A percentile compares a stretch with the other conserved stretches of the same genome.
These are phyloP conservation scores for Ampelocalamus luodianensis DNA, from an alignment of 176 grass and related monocot genomes.

Conservation along the genomic window DNA sequence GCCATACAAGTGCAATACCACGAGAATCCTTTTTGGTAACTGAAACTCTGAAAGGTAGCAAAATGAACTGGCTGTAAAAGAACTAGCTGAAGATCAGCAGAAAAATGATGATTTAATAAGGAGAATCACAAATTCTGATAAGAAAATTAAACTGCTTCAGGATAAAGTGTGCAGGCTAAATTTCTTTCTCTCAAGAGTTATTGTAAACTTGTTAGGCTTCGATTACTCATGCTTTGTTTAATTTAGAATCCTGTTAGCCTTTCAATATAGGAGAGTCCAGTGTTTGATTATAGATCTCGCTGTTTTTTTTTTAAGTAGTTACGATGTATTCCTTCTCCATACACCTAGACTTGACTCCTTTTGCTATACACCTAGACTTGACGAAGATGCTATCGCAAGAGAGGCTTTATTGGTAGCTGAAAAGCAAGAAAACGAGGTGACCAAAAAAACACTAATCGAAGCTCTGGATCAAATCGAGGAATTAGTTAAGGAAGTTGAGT, in stretches of 20 bases:
- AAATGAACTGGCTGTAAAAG: conserved; percentile 46
- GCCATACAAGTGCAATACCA: conserved; percentile 41
- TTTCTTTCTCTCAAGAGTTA: conserved; percentile 4
- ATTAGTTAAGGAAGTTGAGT: conserved; percentile 85
- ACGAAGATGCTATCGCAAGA: conserved; percentile 53
- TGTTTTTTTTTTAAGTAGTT: conserved; percentile 24
- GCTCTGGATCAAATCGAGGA: conserved; percentile 74
- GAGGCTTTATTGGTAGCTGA: conserved; percentile 72
- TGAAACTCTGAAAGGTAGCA: conserved; percentile 38
- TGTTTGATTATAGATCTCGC: conserved; percentile 32
- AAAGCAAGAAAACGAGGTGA: conserved; percentile 65
- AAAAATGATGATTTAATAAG: conserved; percentile 41
- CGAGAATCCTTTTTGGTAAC: conserved; percentile 35
- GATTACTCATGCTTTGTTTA: conserved; percentile 22
- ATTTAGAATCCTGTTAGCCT: conserved; percentile 7
- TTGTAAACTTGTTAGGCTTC: conserved; percentile 8
- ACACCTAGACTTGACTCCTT: conserved; percentile 55
- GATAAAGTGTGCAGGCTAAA: conserved; percentile 41
- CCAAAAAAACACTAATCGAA: conserved; percentile 71
- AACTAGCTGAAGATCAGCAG: conserved; percentile 40
- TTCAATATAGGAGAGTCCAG: conserved; percentile 11
- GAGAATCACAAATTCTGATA: conserved; percentile 38
- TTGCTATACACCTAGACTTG: conserved; percentile 55
- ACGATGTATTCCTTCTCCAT: conserved; percentile 38
- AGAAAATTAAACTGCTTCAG: conserved; percentile 46